Evolutionary conservation across 257 asterid species (phyloP), one percentile per base, ranked within the genome.

Genomic region (Linaria vulgaris): DNA sequence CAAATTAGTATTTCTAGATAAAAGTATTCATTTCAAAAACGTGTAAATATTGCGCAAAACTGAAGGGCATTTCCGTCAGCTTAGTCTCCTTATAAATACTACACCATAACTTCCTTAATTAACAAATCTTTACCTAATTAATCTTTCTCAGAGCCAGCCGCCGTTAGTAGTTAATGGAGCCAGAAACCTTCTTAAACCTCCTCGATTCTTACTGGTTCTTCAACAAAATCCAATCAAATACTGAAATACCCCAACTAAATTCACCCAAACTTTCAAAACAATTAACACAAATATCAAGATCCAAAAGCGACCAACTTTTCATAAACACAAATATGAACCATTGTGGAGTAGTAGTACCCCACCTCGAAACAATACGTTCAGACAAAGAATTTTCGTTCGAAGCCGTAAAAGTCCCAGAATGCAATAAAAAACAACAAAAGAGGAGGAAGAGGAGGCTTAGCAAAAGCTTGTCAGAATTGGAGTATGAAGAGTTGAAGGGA

Each of bases 391-490:
- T 72, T 0, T 52, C 69, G 23, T 50, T 38, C 11, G 73, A 71
- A 52, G 69, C 34, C 17, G 68, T 72, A 19, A 38, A 66, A 57
- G 38, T 49, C 25, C 64, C 62, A 20, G 12, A 16, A 19, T 41
- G 46, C 16, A 24, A 34, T 11, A 34, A 34, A 34, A 7, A 4
- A 51, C 43, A 37, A 17, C 7, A 22, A 20, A 21, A 56, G 47
- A 8, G 24, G n/a, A 66, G 52, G 61, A 64, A 49, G 22, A 79
- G 65, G 14, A 20, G 71, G 0, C 52, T 58, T n/a, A 74, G 85
- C 71, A 88, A 79, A 50, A 87, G 96, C 76, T 71, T 81, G 22
- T 85, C 97, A 27, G 91, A 85, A 54, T 89, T 90, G 63, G 97
- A 90, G 22, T 74, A 67, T 25, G 85, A 87, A 17, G 97, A 90